Base-by-base conservation (phyloP, 306 rosid genomes). In the Crotalaria pallida region DNA sequence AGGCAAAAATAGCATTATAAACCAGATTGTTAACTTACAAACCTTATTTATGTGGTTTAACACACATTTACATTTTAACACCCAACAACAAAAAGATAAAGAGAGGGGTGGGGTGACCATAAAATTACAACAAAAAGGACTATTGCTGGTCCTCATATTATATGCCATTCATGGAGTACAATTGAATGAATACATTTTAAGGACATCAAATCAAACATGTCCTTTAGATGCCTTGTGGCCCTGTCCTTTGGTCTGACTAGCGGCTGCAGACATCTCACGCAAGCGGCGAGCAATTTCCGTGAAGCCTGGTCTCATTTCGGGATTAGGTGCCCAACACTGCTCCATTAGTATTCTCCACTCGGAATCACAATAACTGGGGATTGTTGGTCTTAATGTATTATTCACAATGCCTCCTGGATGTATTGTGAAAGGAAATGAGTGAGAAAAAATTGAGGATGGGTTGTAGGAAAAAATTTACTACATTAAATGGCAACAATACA, bases 301-400 rank as follows among this genome's bases (percentile, higher is more conserved):
- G 79, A 92, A 92, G 24, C 89, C 84, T 24, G 98, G 98, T 33
- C 96, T 84, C 27, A 15, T 86, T 23, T 79, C 34, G 15, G 96
- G 98, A 76, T 89, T 87, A 0, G 98, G 92, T 6, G 96, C 91
- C 98, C 98, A 92, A 65, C 98, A 92, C 41, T 88, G 88, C 63
- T 92, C 98, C 96, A 92, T 92, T 44, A 92, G 77, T 78, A 86
- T 77, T 64, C 84, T 79, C 98, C 95, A 92, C 71, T 92, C 96
- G 0, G 71, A 9, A 65, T 92, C 98, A 49, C 98, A 92, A 11
- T 57, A 77, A 61, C 64, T 56, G 12, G 96, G 98, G 5, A 92
- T 83, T 0, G 56, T 80, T 60, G 98, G 96, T 62, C 96, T 81
- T 78, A 89, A 78, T 53, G 98, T 92, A 83, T 86, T 92, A 13